Evolutionary conservation across 2,329 filamentous ascomycete species (phyloP), one percentile per base, ranked within the genome.

Genomic region (Aspergillus caelatus): DNA sequence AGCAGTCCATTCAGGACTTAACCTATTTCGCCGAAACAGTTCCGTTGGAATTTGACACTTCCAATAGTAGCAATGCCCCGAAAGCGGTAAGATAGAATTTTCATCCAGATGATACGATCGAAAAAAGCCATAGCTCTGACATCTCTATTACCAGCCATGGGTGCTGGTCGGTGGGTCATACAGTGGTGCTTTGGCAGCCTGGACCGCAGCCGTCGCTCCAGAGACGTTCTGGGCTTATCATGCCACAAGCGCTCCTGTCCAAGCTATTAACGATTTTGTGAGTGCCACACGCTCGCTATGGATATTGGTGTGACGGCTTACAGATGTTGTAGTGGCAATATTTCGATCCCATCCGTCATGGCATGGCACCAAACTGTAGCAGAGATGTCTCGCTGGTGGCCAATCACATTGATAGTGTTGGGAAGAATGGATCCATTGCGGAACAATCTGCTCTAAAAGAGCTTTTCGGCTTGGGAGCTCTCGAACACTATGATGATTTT

Each of bases 211-310:
- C 14, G 75, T 82, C 2, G 75, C 80, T 1, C 84, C 85, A 0
- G 86, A 83, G 8, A 87, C 84, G 0, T 85, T 86, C 73, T 88
- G 85, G 85, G 85, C 85, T 1, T 88, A 88, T 66, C 84, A 86
- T 72, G 78, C 85, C 3, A 85, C 83, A 34, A 85, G 82, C 70
- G 86, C 82, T 0, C 83, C 84, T 0, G 85, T 88, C 1, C 75
- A 88, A 67, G 82, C 83, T 1, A 81, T 88, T 39, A 80, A 81
- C 28, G 79, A 88, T 72, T 87, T 83, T 69, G 78, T 80, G 50
- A 43, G 70, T 64, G 52, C 10, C 21, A 14, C 19, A 16, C 7
- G 1, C 11, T 30, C 19, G 6, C 2, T 6, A 32, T 52, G 2
- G 26, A 4, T 11, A 3, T 32, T 11, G 7, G 19, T 10, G 3